These are phyloP conservation scores for Polygonum maritimum DNA, from an alignment of 148 eudicot genomes.

Conservation along the genomic window DNA sequence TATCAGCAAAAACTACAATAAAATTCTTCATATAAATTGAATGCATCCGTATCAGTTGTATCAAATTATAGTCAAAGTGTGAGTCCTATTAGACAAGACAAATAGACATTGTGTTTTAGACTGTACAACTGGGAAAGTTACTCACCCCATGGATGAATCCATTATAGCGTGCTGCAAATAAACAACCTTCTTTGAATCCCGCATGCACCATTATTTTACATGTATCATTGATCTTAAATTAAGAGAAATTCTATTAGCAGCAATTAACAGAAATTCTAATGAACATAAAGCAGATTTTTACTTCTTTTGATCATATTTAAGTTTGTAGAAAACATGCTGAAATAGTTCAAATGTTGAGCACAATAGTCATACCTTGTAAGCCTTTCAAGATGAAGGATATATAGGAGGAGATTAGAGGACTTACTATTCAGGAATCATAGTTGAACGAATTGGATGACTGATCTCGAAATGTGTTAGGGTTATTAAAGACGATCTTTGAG, in stretches of 20 bases:
- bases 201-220: slow-evolving; percentile 42
- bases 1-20: too few species aligned
- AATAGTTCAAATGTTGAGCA: not conserved
- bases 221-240: not conserved
- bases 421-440: too few species aligned
- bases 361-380: slow-evolving; percentile 62
- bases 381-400: slow-evolving; percentile 87
- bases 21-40: not conserved
- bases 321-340: not conserved
- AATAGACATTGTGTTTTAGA: too few species aligned
- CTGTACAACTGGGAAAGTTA: not conserved
- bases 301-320: not conserved
- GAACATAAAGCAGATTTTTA: not conserved
- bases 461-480: too few species aligned
- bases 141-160: slow-evolving; percentile 99
- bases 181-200: slow-evolving; percentile 80
- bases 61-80: too few species aligned
- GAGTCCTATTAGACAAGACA: too few species aligned
- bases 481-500: too few species aligned
- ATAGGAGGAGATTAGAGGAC: too few species aligned
- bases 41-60: too few species aligned
- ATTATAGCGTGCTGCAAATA: slow-evolving; percentile 92
- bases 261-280: not conserved
- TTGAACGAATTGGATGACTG: too few species aligned
- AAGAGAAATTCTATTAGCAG: not conserved